These are phyloP conservation scores for Claviceps maximensis DNA, from an alignment of 2,329 filamentous ascomycete species.

Conservation along the genomic window DNA sequence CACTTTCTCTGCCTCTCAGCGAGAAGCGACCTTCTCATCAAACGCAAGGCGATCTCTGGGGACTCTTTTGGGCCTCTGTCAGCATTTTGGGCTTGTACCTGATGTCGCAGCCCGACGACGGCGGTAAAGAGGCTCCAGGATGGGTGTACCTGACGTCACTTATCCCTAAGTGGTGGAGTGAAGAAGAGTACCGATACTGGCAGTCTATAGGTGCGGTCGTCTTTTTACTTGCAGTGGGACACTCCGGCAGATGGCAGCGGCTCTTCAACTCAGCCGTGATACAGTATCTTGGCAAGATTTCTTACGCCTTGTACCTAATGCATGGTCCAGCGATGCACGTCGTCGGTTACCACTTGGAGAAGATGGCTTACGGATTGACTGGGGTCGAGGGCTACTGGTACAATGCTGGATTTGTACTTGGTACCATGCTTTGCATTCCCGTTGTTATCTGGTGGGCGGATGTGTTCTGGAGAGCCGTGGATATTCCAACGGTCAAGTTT, in stretches of 20 bases:
- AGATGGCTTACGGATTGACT: conserved; percentile 32
- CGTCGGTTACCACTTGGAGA: conserved; percentile 37
- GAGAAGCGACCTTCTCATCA: conserved; percentile 8
- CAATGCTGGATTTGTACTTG: conserved; percentile 32
- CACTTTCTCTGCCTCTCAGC: conserved; percentile 13
- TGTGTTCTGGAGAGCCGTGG: conserved; percentile 41
- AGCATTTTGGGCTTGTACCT: conserved; percentile 41
- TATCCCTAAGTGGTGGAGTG: conserved; percentile 36
- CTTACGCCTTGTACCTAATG: conserved; percentile 48
- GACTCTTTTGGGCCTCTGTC: conserved; percentile 25
- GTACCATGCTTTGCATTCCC: conserved; percentile 34
- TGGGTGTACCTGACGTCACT: conserved; percentile 34
- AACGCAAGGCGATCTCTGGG: conserved; percentile 6
- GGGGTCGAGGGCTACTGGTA: conserved; percentile 33
- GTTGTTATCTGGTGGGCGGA: conserved; percentile 41
- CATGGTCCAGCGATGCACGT: conserved; percentile 43
- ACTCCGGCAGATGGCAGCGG: conserved; percentile 31
- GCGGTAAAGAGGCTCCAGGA: conserved; percentile 35
- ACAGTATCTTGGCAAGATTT: conserved; percentile 48
- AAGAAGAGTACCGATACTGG: conserved; percentile 41
- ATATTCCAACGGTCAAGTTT: conserved; percentile 42
- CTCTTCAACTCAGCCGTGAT: conserved; percentile 36
- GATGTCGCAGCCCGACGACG: conserved; percentile 24
- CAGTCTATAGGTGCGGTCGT: conserved; percentile 39
- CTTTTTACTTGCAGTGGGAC: conserved; percentile 36